phyloP scores from a whole-genome alignment of 2,329 filamentous ascomycete species.

The Venturia nashicola region DNA sequence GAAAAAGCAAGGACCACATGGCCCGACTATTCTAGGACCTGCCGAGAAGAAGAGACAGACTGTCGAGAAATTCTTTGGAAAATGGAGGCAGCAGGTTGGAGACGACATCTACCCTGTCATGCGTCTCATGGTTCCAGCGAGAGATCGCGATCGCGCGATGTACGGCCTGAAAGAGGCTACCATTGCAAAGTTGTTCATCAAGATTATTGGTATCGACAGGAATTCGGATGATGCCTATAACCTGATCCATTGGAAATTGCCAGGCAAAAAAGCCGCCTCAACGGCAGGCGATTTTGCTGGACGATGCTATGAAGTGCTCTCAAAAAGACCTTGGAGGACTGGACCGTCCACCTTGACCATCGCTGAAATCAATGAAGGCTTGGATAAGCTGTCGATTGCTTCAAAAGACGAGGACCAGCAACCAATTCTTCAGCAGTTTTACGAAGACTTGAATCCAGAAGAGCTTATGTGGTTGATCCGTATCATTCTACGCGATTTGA shows the following conservation, averaged over 20 bases:
- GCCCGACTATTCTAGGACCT: constrained; percentile 48
- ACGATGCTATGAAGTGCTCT: constrained; percentile 74
- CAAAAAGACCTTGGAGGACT: constrained; percentile 66
- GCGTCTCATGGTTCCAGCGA: constrained; percentile 81
- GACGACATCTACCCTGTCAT: constrained; percentile 88
- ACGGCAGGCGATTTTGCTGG: constrained; percentile 87
- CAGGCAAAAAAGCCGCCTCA: constrained; percentile 51
- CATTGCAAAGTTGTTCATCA: constrained; percentile 83
- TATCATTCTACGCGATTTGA: constrained; percentile 76
- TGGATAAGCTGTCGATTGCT: constrained; percentile 66
- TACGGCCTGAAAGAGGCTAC: constrained; percentile 90
- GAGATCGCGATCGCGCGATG: constrained; percentile 82
- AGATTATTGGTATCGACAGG: constrained; percentile 81
- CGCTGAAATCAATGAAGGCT: constrained; percentile 73
- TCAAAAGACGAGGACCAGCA: constrained; percentile 75
- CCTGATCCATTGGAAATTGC: constrained; percentile 85
- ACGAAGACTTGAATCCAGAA: constrained; percentile 81
- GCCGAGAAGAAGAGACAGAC: constrained; percentile 70
- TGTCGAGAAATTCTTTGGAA: constrained; percentile 72
- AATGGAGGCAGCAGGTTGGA: constrained; percentile 81
- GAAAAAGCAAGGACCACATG: constrained; percentile 48
- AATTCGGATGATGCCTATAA: constrained; percentile 80
- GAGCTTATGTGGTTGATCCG: constrained; percentile 92
- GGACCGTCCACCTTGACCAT: constrained; percentile 70
- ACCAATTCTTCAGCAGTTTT: constrained; percentile 72